Evolutionary conservation across 1,284 basidiomycete genomes (phyloP), one percentile per base, ranked within the genome.

Genomic region (Trametes versicolor): DNA sequence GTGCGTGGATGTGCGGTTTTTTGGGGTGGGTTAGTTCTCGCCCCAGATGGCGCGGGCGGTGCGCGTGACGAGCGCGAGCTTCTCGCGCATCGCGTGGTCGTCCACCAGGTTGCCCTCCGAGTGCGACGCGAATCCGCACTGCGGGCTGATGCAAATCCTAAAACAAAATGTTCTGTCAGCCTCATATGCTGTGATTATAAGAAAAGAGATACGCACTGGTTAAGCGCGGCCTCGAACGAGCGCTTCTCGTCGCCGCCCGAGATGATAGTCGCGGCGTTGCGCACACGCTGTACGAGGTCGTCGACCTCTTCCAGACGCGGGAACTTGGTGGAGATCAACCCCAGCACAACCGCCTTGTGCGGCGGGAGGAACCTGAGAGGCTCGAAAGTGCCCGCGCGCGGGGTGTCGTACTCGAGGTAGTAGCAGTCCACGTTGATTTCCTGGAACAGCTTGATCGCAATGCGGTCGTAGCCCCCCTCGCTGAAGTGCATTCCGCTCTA

Each of bases 361-460:
- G 79, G 78, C 0, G 93, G 92, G 17, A 95, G 81, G 70, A 87
- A 73, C 68, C 80, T 85, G 37, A 94, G 82, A 6, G 91, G 89
- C 71, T 84, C 82, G 71, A 94, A 94, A 63, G 86, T 83, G 52
- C 91, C 91, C 0, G 92, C 86, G 29, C 91, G 87, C 61, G 85
- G 83, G 19, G 90, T 90, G 74, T 95, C 93, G 76, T 93, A 95
- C 78, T 95, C 92, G 52, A 91, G 82, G 74, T 92, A 94, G 76
- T 90, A 93, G 52, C 82, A 83, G 72, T 93, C 89, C n/a, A 92
- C 90, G 72, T 93, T 85, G 63, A 94, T 81, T 58, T 86, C 78
- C 69, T 85, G 85, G 83, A 93, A 93, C n/a, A 94, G 78, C 77
- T 87, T 91, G 70, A 81, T 76, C 13, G 93, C 90, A 73, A 95